These are phyloP conservation scores for Colletotrichum zoysiae DNA, from an alignment of 2,329 filamentous ascomycete genomes.

Conservation along the genomic window DNA sequence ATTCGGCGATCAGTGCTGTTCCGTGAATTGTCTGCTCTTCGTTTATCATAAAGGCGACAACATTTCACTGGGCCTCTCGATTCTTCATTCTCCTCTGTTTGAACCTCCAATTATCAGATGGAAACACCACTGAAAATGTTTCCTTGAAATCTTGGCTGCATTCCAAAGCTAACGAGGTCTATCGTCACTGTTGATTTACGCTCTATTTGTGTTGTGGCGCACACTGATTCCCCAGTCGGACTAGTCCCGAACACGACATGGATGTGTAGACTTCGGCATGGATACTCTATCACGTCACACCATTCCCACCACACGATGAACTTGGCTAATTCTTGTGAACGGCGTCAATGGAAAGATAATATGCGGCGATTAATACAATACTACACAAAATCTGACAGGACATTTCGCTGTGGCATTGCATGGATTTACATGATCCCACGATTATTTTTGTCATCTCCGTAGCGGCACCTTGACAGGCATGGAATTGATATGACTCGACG, in stretches of 20 bases:
- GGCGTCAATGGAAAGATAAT: no score
- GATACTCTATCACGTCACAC: neutral
- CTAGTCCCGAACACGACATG: neutral
- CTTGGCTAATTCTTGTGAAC: no score
- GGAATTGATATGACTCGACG: neutral
- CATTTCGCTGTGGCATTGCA: neutral
- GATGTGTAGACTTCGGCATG: neutral
- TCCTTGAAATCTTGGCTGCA: neutral
- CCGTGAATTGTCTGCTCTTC: neutral
- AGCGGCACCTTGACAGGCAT: neutral
- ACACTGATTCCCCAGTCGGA: neutral
- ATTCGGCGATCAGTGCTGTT: neutral
- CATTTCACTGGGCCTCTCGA: neutral
- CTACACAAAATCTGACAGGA: neutral
- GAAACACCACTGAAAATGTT: neutral
- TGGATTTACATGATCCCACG: neutral
- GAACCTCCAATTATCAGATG: neutral
- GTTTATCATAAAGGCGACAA: neutral
- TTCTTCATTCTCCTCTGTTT: neutral
- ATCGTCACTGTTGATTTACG: neutral
- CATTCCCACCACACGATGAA: no score
- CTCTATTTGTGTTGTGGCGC: neutral
- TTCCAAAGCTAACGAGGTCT: neutral
- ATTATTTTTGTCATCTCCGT: neutral
- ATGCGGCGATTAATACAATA: neutral